These are phyloP conservation scores for Citrus medica DNA, from an alignment of 345 rosid species.

Conservation along the genomic window DNA sequence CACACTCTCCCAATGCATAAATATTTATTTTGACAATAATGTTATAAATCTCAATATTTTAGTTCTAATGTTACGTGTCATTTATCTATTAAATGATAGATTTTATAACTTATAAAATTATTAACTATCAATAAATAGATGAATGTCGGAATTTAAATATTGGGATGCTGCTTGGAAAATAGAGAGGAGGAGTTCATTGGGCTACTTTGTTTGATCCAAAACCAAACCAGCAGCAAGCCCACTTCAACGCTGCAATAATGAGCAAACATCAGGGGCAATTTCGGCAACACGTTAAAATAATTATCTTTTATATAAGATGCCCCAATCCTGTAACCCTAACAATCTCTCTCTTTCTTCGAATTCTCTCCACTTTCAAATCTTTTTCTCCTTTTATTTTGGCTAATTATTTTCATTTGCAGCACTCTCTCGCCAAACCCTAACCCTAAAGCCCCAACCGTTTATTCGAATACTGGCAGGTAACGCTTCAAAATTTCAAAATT, in stretches of 20 bases:
- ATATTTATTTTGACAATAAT: too few species aligned
- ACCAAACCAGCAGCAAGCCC: not conserved
- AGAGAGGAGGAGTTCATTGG: not conserved
- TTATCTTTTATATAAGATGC: not conserved
- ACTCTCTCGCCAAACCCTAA: constrained; percentile 39
- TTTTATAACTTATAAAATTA: too few species aligned
- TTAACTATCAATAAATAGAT: too few species aligned
- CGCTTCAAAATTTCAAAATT: not conserved
- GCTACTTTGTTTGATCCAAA: not conserved
- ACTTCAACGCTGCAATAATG: not conserved
- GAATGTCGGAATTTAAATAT: too few species aligned
- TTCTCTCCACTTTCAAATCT: constrained; percentile 4
- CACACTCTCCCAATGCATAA: accelerated
- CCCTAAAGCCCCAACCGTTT: constrained; percentile 14
- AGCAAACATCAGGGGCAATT: constrained; percentile 15
- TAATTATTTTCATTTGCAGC: constrained; percentile 44
- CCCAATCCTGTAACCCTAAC: not conserved
- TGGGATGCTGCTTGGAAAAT: too few species aligned
- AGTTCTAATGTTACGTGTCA: accelerated
- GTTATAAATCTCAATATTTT: accelerated
- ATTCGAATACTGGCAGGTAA: constrained; percentile 33
- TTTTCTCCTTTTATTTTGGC: constrained; percentile 17
- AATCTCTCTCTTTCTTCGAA: not conserved
- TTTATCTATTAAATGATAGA: too few species aligned
- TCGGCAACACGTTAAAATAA: not conserved